Base-by-base conservation (phyloP, 305 asterid genomes). In the Solanum chacoense region DNA sequence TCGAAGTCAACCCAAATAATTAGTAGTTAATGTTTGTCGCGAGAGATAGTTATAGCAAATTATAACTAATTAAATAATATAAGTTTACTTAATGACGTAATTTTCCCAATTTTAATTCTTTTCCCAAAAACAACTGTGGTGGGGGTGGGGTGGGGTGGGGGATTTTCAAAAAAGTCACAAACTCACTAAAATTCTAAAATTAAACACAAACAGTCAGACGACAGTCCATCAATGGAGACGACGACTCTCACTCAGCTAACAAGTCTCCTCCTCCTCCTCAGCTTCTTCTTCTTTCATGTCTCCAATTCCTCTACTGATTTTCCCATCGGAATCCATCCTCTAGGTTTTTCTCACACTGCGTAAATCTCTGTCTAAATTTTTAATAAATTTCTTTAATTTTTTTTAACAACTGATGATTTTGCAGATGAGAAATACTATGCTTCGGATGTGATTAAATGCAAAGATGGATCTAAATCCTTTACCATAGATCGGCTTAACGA, bases 381-480 rank as follows among this genome's bases (percentile, higher is more conserved):
- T 50, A 45, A 45, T 14, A 38, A 32, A 42, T 85, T 85, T 40
- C 36, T 88, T 7, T 32, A 16, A 5, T 24, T 55, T 31, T 55
- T 55, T 73, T 34, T 22, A 35, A 20, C 50, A 22, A 12, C 3
- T 35, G 45, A 34, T 76, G 8, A 8, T 67, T 6, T 91, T 91
- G 90, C 94, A 97, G 98, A 95, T 89, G 94, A 92, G 78, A 92
- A 93, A 73, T 94, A 93, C 90, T 97, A 92, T 87, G 93, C 86
- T 11, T 89, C 92, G 72, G 96, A 93, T 87, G 89, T 92, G 90
- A 95, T 96, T 88, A 92, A 90, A 76, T 97, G 99, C 93, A 97
- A 92, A 92, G 98, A 97, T 87, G 97, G 98, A 32, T 94, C 98
- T 16, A 93, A 94, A 72, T 91, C 92, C 81, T 97, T 97, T 91